Percentiles rank a stretch among this genome's conserved stretches.
Conservation (phyloP, 495 filamentous ascomycete species). For the Penicillium cataractarum region DNA sequence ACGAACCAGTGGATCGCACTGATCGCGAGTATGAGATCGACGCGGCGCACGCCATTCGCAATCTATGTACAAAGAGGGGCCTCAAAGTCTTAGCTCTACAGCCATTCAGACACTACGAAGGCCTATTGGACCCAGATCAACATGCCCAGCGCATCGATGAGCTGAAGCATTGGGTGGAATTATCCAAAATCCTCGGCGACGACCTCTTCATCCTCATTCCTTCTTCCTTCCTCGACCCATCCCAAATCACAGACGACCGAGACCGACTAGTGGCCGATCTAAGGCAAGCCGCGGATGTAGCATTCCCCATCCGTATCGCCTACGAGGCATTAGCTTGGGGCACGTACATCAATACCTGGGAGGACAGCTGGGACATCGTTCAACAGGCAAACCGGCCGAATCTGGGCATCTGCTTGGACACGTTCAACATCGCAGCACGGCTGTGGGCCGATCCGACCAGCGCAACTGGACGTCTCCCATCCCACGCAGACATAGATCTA, state of each 20-base stretch:
- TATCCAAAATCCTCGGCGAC: constrained; percentile 57
- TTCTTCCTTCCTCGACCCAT: constrained; percentile 61
- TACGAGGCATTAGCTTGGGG: constrained; percentile 76
- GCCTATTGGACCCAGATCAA: constrained; percentile 58
- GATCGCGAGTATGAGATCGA: constrained; percentile 34
- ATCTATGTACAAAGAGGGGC: constrained; percentile 54
- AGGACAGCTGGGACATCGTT: constrained; percentile 68
- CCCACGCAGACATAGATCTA: constrained; percentile 57
- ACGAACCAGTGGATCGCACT: constrained; percentile 10
- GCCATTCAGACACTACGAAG: constrained; percentile 76
- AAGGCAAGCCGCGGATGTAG: constrained; percentile 61
- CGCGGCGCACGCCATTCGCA: constrained; percentile 59
- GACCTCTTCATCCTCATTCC: constrained; percentile 71
- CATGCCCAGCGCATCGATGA: constrained; percentile 58
- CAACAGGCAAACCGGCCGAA: constrained; percentile 63
- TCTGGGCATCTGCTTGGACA: constrained; percentile 75
- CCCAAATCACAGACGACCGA: constrained; percentile 54
- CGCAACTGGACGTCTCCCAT: constrained; percentile 44
- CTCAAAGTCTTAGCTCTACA: constrained; percentile 67
- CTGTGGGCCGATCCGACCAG: constrained; percentile 67
- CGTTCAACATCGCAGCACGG: constrained; percentile 72
- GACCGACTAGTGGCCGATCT: constrained; percentile 63
- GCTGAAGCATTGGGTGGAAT: constrained; percentile 64
- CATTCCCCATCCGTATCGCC: constrained; percentile 61
- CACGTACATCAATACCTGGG: constrained; percentile 70